These are phyloP conservation scores for Aspergillus ibericus DNA, from an alignment of 2,329 filamentous ascomycete species.

Conservation along the genomic window DNA sequence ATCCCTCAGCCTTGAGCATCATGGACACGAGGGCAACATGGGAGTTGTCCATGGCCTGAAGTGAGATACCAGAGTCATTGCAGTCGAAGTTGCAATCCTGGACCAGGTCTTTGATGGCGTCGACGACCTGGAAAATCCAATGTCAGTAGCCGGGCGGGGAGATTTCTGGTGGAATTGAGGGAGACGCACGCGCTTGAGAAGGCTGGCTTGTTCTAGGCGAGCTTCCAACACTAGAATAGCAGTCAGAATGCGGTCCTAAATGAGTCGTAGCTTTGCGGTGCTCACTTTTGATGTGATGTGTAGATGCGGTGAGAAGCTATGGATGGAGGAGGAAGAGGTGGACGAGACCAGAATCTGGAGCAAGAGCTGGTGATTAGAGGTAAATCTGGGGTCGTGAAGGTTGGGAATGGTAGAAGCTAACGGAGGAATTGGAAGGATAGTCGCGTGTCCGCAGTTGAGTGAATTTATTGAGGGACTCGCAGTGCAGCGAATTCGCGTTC, in stretches of 20 bases:
- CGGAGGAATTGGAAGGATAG: not conserved
- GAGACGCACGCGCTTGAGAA: constrained; percentile 83
- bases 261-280: constrained; percentile 9
- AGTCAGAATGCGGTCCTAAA: constrained; percentile 12
- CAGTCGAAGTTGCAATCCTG: constrained; percentile 99
- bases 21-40: constrained; percentile 98
- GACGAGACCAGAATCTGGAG: not conserved
- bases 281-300: constrained; percentile 31
- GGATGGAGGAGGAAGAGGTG: constrained; percentile 16
- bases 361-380: not conserved
- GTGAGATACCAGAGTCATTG: constrained; percentile 97
- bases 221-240: constrained; percentile 82
- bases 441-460: not conserved
- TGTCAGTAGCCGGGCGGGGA: constrained; percentile 5
- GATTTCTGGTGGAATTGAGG: not conserved
- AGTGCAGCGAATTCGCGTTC: constrained; percentile 24
- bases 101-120: constrained; percentile 98
- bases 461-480: constrained; percentile 9
- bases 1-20: constrained; percentile 94
- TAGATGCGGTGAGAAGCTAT: constrained; percentile 16
- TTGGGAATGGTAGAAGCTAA: not conserved
- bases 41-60: constrained; percentile 99
- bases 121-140: constrained; percentile 69
- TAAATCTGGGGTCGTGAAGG: not conserved
- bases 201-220: constrained; percentile 87